Conservation (phyloP, 1,139 yeast species). For the Zygotorulaspora mrakii region DNA sequence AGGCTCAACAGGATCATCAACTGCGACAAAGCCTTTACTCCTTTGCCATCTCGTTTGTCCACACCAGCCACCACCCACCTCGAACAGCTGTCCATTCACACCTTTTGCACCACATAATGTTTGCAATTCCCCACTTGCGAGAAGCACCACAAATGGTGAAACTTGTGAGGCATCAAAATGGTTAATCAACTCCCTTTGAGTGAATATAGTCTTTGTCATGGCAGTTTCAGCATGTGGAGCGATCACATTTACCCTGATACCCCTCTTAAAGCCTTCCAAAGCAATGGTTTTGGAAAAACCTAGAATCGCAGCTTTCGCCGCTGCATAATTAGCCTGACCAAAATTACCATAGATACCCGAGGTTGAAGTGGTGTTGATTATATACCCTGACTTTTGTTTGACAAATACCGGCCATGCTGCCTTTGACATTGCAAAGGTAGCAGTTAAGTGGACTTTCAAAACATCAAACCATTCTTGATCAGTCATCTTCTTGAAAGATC, state of each 20-base stretch:
- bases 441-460: conserved; percentile 74
- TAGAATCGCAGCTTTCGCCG: conserved; percentile 86
- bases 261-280: conserved; percentile 77
- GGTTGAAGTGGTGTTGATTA: conserved; percentile 87
- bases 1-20: conserved; percentile 51
- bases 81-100: conserved; percentile 62
- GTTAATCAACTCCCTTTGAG: conserved; percentile 68
- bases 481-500: conserved; percentile 79
- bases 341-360: conserved; percentile 97
- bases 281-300: conserved; percentile 86
- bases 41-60: conserved; percentile 96
- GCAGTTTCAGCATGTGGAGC: conserved; percentile 99
- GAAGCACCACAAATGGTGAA: conserved; percentile 80
- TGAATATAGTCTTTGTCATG: conserved; percentile 87
- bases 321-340: conserved; percentile 94
- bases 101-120: conserved; percentile 19
- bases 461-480: conserved; percentile 83
- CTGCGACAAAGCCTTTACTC: conserved; percentile 74
- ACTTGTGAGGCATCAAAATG: conserved; percentile 85
- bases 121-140: conserved; percentile 71
- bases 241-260: conserved; percentile 74
- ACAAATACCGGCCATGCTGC: conserved; percentile 90
- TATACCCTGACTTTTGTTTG: conserved; percentile 75
- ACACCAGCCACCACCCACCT: conserved; percentile 89
- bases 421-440: conserved; percentile 77